Conservation (phyloP, 306 rosid genomes). For the Neltuma alba region DNA sequence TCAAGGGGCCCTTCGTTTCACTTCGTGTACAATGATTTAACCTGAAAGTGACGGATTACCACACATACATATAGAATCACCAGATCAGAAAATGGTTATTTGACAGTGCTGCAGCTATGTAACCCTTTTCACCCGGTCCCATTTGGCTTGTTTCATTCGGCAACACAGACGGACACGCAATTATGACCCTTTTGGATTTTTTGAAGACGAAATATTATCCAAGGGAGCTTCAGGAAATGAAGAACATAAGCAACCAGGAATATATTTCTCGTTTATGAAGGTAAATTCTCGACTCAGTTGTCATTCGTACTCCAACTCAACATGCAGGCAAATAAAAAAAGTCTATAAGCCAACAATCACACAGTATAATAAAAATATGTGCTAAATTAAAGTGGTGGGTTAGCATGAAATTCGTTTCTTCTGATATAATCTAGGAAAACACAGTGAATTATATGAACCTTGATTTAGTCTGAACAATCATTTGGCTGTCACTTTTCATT, state of each 20-base stretch:
- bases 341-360: constrained; percentile 34
- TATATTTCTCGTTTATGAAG: constrained; percentile 57
- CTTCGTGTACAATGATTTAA: constrained; percentile 38
- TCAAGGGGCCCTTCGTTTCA: constrained; percentile 33
- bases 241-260: constrained; percentile 59
- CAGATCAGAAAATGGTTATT: constrained; percentile 5
- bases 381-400: constrained; percentile 1
- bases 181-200: constrained; percentile 34
- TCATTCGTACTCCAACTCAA: constrained; percentile 11
- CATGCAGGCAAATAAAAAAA: constrained; percentile 56
- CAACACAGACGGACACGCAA: constrained; percentile 24
- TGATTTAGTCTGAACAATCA: constrained; percentile 10
- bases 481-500: background rate
- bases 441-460: constrained; percentile 42
- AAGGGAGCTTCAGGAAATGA: constrained; percentile 56
- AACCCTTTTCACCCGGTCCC: constrained; percentile 30
- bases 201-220: constrained; percentile 45
- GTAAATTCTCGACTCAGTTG: constrained; percentile 22
- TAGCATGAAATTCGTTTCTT: background rate
- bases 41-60: constrained; percentile 39
- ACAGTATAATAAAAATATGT: background rate
- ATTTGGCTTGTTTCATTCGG: background rate
- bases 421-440: constrained; percentile 51
- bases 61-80: constrained; percentile 4
- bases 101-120: constrained; percentile 13